Percentiles rank a stretch among this genome's conserved stretches.
These are phyloP conservation scores for Flaveria sonorensis DNA, from an alignment of 129 eudicot genomes.

Conservation along the genomic window DNA sequence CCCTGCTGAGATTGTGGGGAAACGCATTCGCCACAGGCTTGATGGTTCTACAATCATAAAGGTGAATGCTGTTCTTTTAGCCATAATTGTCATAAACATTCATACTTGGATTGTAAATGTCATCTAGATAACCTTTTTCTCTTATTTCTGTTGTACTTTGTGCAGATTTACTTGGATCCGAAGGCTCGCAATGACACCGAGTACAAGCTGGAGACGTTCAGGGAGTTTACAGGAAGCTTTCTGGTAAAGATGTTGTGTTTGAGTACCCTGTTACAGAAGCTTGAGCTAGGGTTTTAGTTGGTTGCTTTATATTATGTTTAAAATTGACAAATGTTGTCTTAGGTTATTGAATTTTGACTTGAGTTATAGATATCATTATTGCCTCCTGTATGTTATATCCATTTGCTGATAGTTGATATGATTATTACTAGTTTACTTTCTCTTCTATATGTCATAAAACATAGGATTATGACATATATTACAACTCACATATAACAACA, in stretches of 20 bases:
- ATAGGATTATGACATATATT: no score
- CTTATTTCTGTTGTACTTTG: not conserved
- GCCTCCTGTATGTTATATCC: not conserved
- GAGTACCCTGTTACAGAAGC: slow-evolving; percentile 63
- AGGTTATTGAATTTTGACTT: not conserved
- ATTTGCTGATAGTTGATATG: not conserved
- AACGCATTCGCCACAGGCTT: slow-evolving; percentile 36
- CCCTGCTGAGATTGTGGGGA: slow-evolving; percentile 44
- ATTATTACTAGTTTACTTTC: not conserved
- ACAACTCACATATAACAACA: no score
- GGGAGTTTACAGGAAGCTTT: slow-evolving; percentile 84
- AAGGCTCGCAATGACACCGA: slow-evolving; percentile 73
- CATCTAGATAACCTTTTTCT: not conserved
- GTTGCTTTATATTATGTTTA: slow-evolving; percentile 15
- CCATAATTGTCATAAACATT: not conserved
- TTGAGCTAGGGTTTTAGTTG: slow-evolving; percentile 30
- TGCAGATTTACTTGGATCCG: slow-evolving; percentile 69
- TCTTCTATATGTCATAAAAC: no score
- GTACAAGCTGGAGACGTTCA: slow-evolving; percentile 74
- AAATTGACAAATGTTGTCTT: slow-evolving; percentile 23
- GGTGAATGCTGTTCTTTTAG: slow-evolving; percentile 27
- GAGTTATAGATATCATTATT: not conserved
- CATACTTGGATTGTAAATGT: no score
- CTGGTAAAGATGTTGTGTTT: slow-evolving; percentile 74
- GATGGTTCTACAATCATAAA: slow-evolving; percentile 74